Percentiles rank a stretch among this genome's conserved stretches.
These are phyloP conservation scores for Rubia peregrina DNA, from an alignment of 305 asterid species.

Conservation along the genomic window DNA sequence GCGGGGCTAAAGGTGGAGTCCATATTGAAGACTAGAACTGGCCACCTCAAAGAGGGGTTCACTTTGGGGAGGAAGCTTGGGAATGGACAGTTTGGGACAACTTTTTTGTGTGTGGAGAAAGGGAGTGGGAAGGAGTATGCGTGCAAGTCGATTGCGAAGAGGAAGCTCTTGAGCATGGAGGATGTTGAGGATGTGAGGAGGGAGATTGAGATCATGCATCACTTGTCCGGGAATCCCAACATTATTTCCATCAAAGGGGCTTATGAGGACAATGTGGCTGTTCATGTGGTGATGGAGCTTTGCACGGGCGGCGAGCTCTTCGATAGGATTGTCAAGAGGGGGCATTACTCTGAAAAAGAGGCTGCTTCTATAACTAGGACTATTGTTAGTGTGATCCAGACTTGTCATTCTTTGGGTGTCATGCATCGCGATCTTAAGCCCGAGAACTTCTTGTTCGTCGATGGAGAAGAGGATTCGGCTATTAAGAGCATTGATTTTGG, in stretches of 20 bases:
- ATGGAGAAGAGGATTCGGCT: conserved; percentile 60
- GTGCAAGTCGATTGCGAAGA: conserved; percentile 65
- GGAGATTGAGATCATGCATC: conserved; percentile 76
- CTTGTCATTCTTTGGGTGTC: conserved; percentile 81
- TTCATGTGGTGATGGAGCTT: conserved; percentile 81
- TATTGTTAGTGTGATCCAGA: conserved; percentile 58
- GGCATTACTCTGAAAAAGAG: conserved; percentile 72
- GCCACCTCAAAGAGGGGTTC: conserved; percentile 49
- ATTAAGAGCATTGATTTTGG: conserved; percentile 77
- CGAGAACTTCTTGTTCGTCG: conserved; percentile 64
- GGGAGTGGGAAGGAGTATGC: conserved; percentile 45
- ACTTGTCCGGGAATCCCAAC: conserved; percentile 50
- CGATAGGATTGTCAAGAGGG: conserved; percentile 61
- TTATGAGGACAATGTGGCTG: conserved; percentile 73
- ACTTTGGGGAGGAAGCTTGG: conserved; percentile 49
- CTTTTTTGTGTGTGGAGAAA: conserved; percentile 50
- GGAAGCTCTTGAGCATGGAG: conserved; percentile 43
- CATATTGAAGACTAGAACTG: conserved; percentile 53
- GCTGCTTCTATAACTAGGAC: conserved; percentile 71
- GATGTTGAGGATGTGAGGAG: conserved; percentile 73
- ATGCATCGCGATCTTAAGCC: conserved; percentile 89
- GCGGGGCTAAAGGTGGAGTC: conserved; percentile 56
- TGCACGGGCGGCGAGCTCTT: conserved; percentile 90
- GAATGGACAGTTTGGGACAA: conserved; percentile 59
- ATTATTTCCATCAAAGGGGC: conserved; percentile 68